Evolutionary conservation across 1,284 basidiomycete genomes (phyloP).

Genomic region (Sporisorium reilianum): DNA sequence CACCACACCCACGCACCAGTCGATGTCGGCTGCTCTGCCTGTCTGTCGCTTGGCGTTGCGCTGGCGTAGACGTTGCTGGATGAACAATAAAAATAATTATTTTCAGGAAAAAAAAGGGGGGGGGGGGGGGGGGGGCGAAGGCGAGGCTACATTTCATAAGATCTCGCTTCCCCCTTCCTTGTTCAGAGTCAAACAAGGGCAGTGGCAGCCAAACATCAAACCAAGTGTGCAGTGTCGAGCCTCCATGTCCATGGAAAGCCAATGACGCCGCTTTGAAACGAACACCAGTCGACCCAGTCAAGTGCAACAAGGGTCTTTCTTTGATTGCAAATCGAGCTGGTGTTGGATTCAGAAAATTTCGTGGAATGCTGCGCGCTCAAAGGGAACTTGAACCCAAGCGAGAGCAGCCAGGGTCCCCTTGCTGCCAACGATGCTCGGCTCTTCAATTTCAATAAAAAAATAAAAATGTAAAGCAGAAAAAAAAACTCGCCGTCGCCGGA

Average conservation of each 20-base stretch:
- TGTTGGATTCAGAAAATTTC: neutral
- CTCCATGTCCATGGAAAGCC: no score
- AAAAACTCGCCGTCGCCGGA: neutral
- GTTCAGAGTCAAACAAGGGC: no score
- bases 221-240: no score
- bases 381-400: neutral
- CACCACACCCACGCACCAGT: neutral
- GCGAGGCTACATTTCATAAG: neutral
- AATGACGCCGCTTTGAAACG: no score
- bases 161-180: neutral
- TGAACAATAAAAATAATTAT: neutral
- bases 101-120: neutral
- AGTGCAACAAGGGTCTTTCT: neutral
- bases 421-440: neutral
- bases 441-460: neutral
- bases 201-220: no score
- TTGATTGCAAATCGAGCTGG: no score
- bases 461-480: neutral
- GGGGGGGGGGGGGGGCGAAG: neutral
- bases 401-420: neutral
- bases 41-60: slow-evolving; percentile 2
- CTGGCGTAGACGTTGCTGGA: neutral
- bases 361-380: neutral
- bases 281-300: no score
- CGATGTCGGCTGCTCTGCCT: slow-evolving; percentile 3